Evolutionary conservation across 345 rosid genomes (phyloP).

Genomic region (Fremontodendron californicum): DNA sequence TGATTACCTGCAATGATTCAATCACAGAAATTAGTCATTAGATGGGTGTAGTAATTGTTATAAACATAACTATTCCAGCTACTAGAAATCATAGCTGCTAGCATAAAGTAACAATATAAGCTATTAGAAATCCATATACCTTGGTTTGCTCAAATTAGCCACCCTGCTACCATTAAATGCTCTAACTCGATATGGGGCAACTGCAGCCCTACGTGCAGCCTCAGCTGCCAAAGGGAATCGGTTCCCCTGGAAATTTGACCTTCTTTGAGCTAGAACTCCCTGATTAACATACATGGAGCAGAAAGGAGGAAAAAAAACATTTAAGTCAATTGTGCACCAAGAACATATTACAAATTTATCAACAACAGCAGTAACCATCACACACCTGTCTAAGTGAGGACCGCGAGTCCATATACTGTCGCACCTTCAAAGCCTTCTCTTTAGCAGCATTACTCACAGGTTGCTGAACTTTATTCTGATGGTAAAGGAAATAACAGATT

Average conservation of each 20-base stretch:
- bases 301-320: neutral
- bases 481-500: neutral
- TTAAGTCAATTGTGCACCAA: neutral
- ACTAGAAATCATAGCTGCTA: neutral
- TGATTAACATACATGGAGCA: constrained; percentile 25
- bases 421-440: constrained; percentile 47
- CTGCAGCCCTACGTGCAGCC: constrained; percentile 51
- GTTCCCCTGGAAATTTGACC: constrained; percentile 60
- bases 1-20: constrained; percentile 43
- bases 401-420: constrained; percentile 55
- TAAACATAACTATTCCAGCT: neutral
- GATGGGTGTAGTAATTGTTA: neutral
- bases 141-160: constrained; percentile 46
- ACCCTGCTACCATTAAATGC: constrained; percentile 42
- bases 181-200: constrained; percentile 47
- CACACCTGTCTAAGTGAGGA: constrained; percentile 78
- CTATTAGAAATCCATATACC: constrained; percentile 33
- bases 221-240: constrained; percentile 57
- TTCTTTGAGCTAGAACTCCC: constrained; percentile 75
- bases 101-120: neutral
- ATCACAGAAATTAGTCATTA: neutral
- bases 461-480: constrained; percentile 61
- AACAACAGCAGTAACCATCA: neutral
- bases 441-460: constrained; percentile 33
- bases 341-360: neutral